A percentile compares a stretch with the other conserved stretches of the same genome.
Evolutionary conservation across 2,329 filamentous ascomycete species (phyloP).

Genomic region (Penicillium polonicum): DNA sequence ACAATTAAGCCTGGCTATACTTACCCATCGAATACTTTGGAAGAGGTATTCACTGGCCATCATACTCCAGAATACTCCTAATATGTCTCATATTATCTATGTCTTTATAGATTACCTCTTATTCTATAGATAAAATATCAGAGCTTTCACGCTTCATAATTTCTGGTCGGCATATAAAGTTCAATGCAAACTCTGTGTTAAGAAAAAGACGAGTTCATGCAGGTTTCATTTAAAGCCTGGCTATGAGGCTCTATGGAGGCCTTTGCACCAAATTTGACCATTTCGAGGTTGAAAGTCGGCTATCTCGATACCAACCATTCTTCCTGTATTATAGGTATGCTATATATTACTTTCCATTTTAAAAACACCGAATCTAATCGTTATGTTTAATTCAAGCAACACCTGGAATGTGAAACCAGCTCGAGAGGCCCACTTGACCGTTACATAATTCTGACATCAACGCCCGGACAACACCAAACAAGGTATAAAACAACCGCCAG

Average conservation of each 20-base stretch:
- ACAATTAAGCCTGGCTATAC: background rate
- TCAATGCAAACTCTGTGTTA: background rate
- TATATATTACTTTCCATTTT: too few relatives aligned
- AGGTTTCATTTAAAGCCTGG: background rate
- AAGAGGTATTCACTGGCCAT: background rate
- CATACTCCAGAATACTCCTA: background rate
- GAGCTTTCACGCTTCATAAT: background rate
- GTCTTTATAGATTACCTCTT: background rate
- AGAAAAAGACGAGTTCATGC: background rate
- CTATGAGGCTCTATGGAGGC: background rate
- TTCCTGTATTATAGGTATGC: too few relatives aligned
- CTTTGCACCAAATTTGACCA: background rate
- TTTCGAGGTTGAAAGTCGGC: background rate
- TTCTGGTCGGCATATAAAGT: background rate
- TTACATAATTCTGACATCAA: conserved; percentile 24
- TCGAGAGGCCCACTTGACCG: background rate
- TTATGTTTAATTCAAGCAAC: too few relatives aligned
- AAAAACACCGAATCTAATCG: too few relatives aligned
- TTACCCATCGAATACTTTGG: background rate
- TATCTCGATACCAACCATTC: too few relatives aligned
- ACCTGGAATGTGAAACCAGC: background rate
- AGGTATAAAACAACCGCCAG: background rate
- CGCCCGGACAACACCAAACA: background rate
- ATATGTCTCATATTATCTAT: background rate
- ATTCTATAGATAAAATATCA: background rate